phyloP scores from a whole-genome alignment of 139 green algal species.

The Tetraselmis striata region DNA sequence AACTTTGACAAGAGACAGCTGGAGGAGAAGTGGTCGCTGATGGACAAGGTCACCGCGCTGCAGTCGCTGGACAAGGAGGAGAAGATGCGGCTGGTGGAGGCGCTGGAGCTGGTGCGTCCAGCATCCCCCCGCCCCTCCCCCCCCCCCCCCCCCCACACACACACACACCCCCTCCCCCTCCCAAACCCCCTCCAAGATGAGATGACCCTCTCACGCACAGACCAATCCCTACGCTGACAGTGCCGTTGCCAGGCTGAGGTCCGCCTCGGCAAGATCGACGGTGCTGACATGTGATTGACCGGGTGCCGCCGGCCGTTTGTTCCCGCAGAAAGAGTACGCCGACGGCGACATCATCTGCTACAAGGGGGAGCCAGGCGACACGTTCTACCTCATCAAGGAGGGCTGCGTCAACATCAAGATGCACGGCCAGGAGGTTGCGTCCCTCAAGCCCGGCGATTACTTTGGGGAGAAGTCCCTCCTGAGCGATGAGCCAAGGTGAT shows the following conservation, averaged over 20 bases:
- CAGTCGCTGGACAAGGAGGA: constrained; percentile 61
- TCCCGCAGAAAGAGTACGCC: constrained; percentile 23
- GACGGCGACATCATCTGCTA: constrained; percentile 37
- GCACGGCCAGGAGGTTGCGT: constrained; percentile 9
- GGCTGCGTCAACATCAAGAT: constrained; percentile 39
- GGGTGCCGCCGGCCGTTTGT: background rate
- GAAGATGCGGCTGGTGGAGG: constrained; percentile 65
- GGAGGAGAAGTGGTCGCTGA: constrained; percentile 49
- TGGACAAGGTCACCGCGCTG: constrained; percentile 61
- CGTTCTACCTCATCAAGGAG: constrained; percentile 65
- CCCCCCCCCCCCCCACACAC: too few species aligned
- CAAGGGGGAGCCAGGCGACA: constrained; percentile 41
- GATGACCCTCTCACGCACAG: too few species aligned
- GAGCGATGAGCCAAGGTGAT: constrained; percentile 29
- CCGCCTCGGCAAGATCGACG: too few species aligned
- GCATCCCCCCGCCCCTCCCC: background rate
- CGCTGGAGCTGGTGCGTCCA: constrained; percentile 56
- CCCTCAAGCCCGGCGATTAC: constrained; percentile 44
- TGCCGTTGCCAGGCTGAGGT: too few species aligned
- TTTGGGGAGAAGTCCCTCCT: constrained; percentile 80
- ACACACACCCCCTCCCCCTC: too few species aligned
- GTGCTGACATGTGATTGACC: background rate
- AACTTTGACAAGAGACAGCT: constrained; percentile 46
- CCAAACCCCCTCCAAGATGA: too few species aligned
- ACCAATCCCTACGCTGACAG: too few species aligned